A percentile compares a stretch with the other conserved stretches of the same genome.
phyloP scores from a whole-genome alignment of 805 yeast species.

The Zygotorulaspora florentina region DNA sequence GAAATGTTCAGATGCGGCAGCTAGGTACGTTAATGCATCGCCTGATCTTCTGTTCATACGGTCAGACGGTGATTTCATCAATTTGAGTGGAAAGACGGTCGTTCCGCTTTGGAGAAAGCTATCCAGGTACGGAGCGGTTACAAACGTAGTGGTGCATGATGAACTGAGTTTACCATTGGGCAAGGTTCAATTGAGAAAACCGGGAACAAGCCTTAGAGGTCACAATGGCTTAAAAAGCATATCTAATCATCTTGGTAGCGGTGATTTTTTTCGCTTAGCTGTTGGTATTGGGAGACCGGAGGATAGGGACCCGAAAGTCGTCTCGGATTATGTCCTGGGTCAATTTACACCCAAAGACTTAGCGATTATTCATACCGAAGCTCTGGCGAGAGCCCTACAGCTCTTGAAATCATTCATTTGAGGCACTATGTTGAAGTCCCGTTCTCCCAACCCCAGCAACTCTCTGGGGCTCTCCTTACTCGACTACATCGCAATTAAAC shows the following conservation, averaged over 20 bases:
- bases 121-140: constrained; percentile 32
- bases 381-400: constrained; percentile 38
- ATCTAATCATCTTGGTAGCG: constrained; percentile 40
- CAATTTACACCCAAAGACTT: constrained; percentile 47
- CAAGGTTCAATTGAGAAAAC: constrained; percentile 54
- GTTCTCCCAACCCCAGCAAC: too few relatives aligned
- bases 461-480: too few relatives aligned
- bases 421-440: constrained; percentile 4
- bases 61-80: constrained; percentile 57
- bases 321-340: constrained; percentile 61
- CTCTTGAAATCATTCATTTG: constrained; percentile 32
- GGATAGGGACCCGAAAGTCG: constrained; percentile 40
- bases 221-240: constrained; percentile 79
- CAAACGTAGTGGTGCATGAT: constrained; percentile 67
- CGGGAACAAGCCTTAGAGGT: constrained; percentile 64
- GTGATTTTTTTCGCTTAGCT: constrained; percentile 58
- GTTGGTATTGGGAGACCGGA: constrained; percentile 75
- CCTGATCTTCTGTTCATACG: constrained; percentile 44
- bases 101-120: constrained; percentile 45
- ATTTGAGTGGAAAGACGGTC: constrained; percentile 60
- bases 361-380: constrained; percentile 37
- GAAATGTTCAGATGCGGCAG: constrained; percentile 9
- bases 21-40: constrained; percentile 12
- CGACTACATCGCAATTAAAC: too few relatives aligned
- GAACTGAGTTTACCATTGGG: constrained; percentile 70